Evolutionary conservation across 1,139 yeast species (phyloP), one percentile per base, ranked within the genome.

Genomic region (Candida smagusa): DNA sequence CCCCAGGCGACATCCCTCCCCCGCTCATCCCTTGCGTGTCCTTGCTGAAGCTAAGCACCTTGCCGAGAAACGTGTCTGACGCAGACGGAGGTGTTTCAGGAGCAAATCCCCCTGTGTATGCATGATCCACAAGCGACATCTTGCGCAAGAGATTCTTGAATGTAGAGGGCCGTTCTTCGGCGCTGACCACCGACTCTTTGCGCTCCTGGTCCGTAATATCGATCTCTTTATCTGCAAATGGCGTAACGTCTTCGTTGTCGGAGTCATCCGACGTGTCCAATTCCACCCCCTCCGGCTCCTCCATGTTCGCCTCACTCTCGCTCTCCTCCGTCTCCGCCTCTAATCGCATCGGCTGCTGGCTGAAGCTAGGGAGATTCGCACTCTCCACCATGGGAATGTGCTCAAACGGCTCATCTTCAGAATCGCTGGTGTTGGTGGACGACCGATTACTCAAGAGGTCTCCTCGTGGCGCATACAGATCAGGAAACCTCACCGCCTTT

Each of bases 1-100:
- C 76, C 0, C 75, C 76, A 0, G 76, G 75, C 0, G 57, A 62
- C 44, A 70, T 46, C 0, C 75, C 77, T 9, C 75, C 75, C 2
- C 73, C 73, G 33, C 69, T 50, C 22, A 65, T 40, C 1, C 68
- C 59, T 2, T 33, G 34, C 9, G 47, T 47, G 13, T 54, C 55
- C 26, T 52, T 54, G 7, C 58, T 53, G 36, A 58, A 49, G 25
- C 48, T 50, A 33, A 68, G 48, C 2, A 71, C 65, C 26, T 63
- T 51, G 2, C 74, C 75, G 32, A 71, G 50, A 37, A 71, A 68
- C 0, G 73, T 59, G 39, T 71, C 75, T 6, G 66, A 56, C 3
- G 50, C 49, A 2, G 68, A 52, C 2, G 48, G 48, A 26, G 37
- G 48, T 19, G 34, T 34, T 8, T 40, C 46, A 8, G 45, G 48